phyloP scores from a whole-genome alignment of 2,329 filamentous ascomycete genomes.

The Aulographum hederae region DNA sequence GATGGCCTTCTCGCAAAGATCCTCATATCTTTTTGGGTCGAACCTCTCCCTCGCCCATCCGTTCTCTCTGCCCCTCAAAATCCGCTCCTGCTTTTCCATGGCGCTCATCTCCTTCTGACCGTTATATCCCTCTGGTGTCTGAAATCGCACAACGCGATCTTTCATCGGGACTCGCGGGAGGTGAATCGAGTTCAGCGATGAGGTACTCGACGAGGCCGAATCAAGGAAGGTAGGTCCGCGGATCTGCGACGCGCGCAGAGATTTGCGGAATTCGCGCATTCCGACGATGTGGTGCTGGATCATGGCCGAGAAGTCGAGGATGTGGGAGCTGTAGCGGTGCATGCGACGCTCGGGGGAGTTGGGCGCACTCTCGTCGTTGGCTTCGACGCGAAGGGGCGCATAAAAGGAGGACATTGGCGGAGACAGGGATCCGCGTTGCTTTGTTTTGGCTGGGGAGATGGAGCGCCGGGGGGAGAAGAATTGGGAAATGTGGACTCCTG shows the following conservation, averaged over 20 bases:
- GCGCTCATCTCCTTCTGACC: background rate
- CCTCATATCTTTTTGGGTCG: constrained; percentile 2
- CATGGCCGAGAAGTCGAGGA: background rate
- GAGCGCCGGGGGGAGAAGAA: background rate
- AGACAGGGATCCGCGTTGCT: background rate
- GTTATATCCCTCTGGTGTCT: background rate
- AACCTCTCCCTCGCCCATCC: constrained; percentile 2
- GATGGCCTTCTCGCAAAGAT: constrained; percentile 3
- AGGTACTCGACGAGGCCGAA: background rate
- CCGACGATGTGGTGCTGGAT: background rate
- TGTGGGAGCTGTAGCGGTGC: background rate
- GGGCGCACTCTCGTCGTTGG: background rate
- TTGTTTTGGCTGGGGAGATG: no score
- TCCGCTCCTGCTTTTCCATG: background rate
- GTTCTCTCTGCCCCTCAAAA: background rate
- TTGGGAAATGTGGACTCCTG: background rate
- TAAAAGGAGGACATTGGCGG: background rate
- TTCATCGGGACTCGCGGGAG: background rate
- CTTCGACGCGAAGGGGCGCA: background rate
- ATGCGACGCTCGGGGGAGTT: background rate
- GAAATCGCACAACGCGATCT: background rate
- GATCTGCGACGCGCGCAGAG: background rate
- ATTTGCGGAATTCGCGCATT: background rate
- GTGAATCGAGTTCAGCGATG: background rate
- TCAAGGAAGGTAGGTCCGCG: background rate